Conservation (phyloP, 768 basidiomycete species). For the Boletus sp. region DNA sequence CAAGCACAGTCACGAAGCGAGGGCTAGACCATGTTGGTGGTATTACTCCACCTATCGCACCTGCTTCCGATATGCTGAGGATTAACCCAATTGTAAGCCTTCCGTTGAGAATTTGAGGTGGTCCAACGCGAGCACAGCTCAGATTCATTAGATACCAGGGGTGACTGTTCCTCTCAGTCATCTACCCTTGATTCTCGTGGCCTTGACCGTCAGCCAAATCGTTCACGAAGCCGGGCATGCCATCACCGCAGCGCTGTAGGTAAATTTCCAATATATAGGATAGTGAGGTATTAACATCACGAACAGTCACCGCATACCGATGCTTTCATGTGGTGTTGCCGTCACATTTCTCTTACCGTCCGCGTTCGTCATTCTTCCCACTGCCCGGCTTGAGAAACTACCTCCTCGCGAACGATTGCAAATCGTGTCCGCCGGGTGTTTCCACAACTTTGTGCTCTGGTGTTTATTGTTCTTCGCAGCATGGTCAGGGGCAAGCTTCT, state of each 20-base stretch:
- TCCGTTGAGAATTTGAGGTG: not conserved
- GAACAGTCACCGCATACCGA: conserved; percentile 60
- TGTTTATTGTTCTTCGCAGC: conserved; percentile 41
- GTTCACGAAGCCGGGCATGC: conserved; percentile 83
- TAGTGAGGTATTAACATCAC: not conserved
- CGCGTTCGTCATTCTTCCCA: conserved; percentile 68
- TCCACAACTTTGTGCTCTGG: conserved; percentile 71
- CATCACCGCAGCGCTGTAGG: conserved; percentile 71
- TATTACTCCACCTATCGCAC: not conserved
- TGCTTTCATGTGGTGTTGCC: conserved; percentile 59
- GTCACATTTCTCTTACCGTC: conserved; percentile 66
- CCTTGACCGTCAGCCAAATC: conserved; percentile 64
- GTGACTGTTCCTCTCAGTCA: conserved; percentile 76
- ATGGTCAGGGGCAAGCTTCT: conserved; percentile 29
- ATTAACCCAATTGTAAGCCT: conserved; percentile 34
- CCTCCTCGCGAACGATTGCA: conserved; percentile 50
- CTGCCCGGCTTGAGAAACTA: conserved; percentile 35
- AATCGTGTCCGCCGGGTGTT: conserved; percentile 71
- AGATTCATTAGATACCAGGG: conserved; percentile 65
- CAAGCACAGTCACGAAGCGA: conserved; percentile 17
- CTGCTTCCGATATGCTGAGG: conserved; percentile 8
- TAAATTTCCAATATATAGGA: not conserved
- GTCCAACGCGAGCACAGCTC: not conserved
- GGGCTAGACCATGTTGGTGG: not conserved
- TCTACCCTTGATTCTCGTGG: conserved; percentile 60